phyloP scores from a whole-genome alignment of 495 filamentous ascomycete genomes.

The Penicillium chermesinum region DNA sequence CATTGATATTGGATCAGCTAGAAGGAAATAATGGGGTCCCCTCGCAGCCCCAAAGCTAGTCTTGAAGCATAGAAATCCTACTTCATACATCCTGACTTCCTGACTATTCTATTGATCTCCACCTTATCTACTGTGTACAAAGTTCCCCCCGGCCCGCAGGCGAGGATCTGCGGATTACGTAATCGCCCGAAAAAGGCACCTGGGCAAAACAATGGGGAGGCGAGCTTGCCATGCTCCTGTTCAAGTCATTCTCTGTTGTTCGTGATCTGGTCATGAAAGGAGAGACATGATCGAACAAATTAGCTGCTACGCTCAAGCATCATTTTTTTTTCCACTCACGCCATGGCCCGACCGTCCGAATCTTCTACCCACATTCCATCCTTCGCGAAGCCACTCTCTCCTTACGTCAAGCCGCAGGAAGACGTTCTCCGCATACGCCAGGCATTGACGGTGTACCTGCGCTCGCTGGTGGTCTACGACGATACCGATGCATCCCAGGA shows the following conservation, averaged over 20 bases:
- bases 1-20: no score
- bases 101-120: not conserved
- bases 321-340: slow-evolving; percentile 14
- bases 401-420: slow-evolving; percentile 42
- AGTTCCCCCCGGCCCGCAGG: slow-evolving; percentile 1
- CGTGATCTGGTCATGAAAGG: not conserved
- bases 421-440: slow-evolving; percentile 44
- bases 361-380: slow-evolving; percentile 35
- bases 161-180: slow-evolving; percentile 21
- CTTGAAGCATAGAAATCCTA: no score
- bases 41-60: no score
- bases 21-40: no score
- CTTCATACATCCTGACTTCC: not conserved
- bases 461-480: slow-evolving; percentile 36
- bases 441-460: slow-evolving; percentile 38
- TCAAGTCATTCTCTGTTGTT: not conserved
- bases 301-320: not conserved
- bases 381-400: slow-evolving; percentile 36
- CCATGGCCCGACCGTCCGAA: slow-evolving; percentile 19
- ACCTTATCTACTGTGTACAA: not conserved
- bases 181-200: slow-evolving; percentile 14
- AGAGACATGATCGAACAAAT: not conserved
- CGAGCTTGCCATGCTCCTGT: not conserved
- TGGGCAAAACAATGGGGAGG: slow-evolving; percentile 13
- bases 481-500: slow-evolving; percentile 22